Base-by-base conservation (phyloP, 495 filamentous ascomycete genomes). In the Cercophora newfieldiana region DNA sequence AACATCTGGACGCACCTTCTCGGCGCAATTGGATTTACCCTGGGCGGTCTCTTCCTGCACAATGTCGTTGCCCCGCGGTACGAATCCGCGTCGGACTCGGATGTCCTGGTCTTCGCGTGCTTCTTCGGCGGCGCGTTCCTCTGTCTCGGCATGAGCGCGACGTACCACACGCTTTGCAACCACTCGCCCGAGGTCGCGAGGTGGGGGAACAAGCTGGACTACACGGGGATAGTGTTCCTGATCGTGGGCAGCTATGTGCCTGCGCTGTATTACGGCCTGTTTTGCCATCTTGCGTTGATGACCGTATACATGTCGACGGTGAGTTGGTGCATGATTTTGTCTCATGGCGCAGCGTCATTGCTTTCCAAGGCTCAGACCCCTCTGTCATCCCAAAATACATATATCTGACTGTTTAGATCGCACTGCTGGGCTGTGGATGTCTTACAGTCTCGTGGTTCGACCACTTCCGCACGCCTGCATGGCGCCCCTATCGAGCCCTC, bases 1-100 rank as follows among this genome's bases (percentile, higher is more conserved):
- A 98, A 98, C 77, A 94, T 97, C 72, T 97, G 93, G 78, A 87
- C 90, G 1, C 94, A 98, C 77, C 84, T 97, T 6, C 69, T 95
- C 22, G 89, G 88, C 54, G 80, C 88, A 16, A 56, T 88, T 5
- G 31, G 73, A 21, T 85, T 86, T 63, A 66, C 82, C 21, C 66
- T 80, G 18, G 66, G 76, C 1, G 80, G 74, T 0, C 65, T 68
- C 10, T 74, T 66, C 58, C 67, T 79, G 25, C 71, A 77, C 66
- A 50, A 54, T 12, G 60, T 78, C 48, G 75, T 93, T 31, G 78
- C 78, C 28, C 88, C 91, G 16, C 88, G 92, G 5, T 95, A 94
- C 67, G 79, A 81, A 25, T 78, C 85, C 1, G 90, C 90, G 0
- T 83, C 85, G 6, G 62, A 75, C 31, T 81, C 86, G 28, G 93